phyloP scores from a whole-genome alignment of 345 rosid species.

The Balakata baccata region DNA sequence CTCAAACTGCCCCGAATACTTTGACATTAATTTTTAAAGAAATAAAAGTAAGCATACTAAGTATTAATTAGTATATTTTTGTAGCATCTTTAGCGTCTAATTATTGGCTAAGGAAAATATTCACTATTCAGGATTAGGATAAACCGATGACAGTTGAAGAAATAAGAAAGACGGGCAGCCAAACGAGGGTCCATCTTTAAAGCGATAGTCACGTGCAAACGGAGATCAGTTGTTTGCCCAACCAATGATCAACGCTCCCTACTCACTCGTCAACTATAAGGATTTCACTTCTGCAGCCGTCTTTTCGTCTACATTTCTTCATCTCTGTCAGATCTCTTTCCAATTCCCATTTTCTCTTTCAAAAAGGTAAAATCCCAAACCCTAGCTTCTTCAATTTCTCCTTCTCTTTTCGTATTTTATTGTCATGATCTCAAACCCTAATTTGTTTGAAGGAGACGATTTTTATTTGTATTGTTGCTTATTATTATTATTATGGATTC shows the following conservation, averaged over 20 bases:
- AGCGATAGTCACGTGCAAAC: slow-evolving; percentile 11
- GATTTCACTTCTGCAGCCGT: neutral
- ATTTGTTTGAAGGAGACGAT: neutral
- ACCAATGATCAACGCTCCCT: slow-evolving; percentile 10
- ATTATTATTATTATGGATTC: neutral
- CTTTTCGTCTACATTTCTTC: neutral
- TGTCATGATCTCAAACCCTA: neutral
- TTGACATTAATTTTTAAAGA: too few relatives aligned
- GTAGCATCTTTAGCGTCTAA: too few relatives aligned
- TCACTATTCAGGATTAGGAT: neutral
- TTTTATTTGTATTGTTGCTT: neutral
- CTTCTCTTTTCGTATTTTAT: neutral
- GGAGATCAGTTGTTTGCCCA: neutral
- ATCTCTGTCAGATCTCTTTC: neutral
- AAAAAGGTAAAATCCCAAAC: neutral
- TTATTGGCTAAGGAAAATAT: neutral
- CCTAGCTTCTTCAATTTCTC: neutral
- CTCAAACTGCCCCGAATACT: too few relatives aligned
- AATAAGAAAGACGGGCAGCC: neutral
- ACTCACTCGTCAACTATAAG: neutral
- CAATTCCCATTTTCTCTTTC: neutral
- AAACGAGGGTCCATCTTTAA: neutral
- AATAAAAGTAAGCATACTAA: too few relatives aligned
- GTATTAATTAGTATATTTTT: too few relatives aligned
- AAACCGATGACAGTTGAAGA: neutral